Base-by-base conservation (phyloP, 306 rosid genomes). In the Arachis hypogaea region DNA sequence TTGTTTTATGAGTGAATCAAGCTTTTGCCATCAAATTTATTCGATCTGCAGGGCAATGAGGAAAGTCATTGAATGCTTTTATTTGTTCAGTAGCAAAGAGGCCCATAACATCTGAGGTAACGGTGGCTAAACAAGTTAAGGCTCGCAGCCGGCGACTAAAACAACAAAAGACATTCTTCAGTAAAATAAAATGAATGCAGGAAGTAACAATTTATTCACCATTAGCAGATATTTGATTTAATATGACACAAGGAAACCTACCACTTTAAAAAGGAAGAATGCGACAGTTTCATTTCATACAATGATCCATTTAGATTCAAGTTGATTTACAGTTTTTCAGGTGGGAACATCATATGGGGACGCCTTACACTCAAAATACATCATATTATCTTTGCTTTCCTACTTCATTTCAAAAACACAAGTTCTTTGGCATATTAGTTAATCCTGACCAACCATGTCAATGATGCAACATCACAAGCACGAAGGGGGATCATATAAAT, bases 401-500 rank as follows among this genome's bases (percentile, higher is more conserved):
- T 11, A 28, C 44, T 49, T 42, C 47, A 73, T 50, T 50, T 11
- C 7, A 42, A 47, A 72, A 43, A 66, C 10, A 74, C 51, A 59
- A 51, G 33, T 42, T 56, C 58, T 18, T 9, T 8, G 68, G 49
- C 56, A 59, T 59, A 74, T 66, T 66, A 59, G 65, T 43, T 63
- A 58, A 66, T 28, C 52, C 59, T 69, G 46, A 46, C 59, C 33
- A 30, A n/a, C 65, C 50, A 50, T 5, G 11, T 59, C n/a, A 58
- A 72, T 18, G 41, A 67, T 51, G 75, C 22, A 66, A 59, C 44
- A 44, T 43, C 55, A 79, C 74, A 59, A 59, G 65, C 76, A 74
- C 10, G 51, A 18, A 78, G 51, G n/a, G 50, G 57, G 57, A 66
- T 9, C 65, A 64, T 22, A 68, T 14, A 47, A 72, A 72, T 49